Conservation (phyloP, 2,329 filamentous ascomycete genomes). For the Ophiostoma ips region DNA sequence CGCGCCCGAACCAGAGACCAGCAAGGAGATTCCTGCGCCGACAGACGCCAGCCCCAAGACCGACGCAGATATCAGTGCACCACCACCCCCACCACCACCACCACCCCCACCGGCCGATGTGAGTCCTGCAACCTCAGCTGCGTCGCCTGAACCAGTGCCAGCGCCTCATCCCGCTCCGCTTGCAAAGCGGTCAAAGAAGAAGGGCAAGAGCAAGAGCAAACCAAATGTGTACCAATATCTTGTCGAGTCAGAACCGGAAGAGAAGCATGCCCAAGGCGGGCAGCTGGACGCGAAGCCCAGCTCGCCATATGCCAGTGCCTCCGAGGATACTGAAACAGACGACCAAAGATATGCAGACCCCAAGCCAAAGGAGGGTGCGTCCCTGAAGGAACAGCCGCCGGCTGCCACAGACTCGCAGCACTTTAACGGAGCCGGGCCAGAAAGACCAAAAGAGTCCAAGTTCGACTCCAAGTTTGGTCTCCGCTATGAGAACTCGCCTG, state of each 20-base stretch:
- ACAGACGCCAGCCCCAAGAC: neutral
- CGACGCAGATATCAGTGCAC: neutral
- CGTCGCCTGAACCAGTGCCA: neutral
- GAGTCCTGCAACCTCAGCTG: neutral
- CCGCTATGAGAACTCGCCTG: neutral
- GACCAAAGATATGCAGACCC: neutral
- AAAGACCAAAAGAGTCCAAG: neutral
- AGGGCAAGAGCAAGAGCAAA: conserved; percentile 3
- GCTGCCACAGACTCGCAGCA: neutral
- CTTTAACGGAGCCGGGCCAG: neutral
- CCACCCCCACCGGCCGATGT: neutral
- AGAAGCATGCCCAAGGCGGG: neutral
- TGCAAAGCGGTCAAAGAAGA: conserved; percentile 2
- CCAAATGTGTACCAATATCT: neutral
- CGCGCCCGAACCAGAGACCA: neutral
- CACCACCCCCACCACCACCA: neutral
- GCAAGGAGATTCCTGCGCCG: neutral
- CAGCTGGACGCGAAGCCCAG: neutral
- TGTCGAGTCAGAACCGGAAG: neutral
- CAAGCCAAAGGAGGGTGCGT: neutral
- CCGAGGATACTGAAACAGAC: neutral
- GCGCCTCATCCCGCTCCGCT: neutral
- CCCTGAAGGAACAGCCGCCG: neutral
- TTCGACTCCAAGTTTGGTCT: neutral
- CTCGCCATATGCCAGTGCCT: neutral